Evolutionary conservation across 306 rosid genomes (phyloP), one percentile per base, ranked within the genome.

Genomic region (Rosa lucieae): DNA sequence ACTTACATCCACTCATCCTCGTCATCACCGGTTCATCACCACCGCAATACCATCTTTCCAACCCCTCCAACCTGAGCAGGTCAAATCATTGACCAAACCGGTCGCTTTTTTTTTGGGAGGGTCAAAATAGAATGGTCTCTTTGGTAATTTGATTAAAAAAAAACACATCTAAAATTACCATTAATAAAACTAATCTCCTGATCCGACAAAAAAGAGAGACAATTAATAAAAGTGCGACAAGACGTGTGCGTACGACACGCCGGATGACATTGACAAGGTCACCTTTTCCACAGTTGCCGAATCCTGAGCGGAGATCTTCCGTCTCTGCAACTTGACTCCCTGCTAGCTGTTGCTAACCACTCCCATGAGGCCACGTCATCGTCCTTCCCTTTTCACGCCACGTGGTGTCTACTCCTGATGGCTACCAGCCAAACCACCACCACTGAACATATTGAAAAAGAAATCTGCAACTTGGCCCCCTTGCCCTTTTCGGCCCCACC

Each of bases 221-320:
- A 51, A n/a, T 56, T 3, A 11, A 61, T 0, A 3, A 58, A 0
- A 3, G 7, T 5, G 63, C 67, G 55, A 77, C 74, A 65, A 2
- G 80, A 63, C 80, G 84, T 82, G 80, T 74, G 81, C 76, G 77
- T 47, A 74, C 71, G 85, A 70, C 77, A 77, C 18, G 56, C 56
- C 56, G 67, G 37, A 39, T 61, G 70, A 59, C 35, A 44, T 14
- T 67, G 71, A 39, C 71, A 40, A 35, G 11, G 26, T 56, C 69
- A 9, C 78, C 26, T 75, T 75, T 75, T 62, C 32, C 44, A 13
- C 59, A 46, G 6, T 35, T 0, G 48, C 44, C 58, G 70, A 61
- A 61, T 75, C 70, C 70, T 5, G 6, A 10, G 35, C 46, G 9
- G 3, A 59, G 48, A 56, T 78, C 61, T 56, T 52, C 67, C 52